phyloP scores from a whole-genome alignment of 2,329 filamentous ascomycete genomes.

The Acarospora socialis region DNA sequence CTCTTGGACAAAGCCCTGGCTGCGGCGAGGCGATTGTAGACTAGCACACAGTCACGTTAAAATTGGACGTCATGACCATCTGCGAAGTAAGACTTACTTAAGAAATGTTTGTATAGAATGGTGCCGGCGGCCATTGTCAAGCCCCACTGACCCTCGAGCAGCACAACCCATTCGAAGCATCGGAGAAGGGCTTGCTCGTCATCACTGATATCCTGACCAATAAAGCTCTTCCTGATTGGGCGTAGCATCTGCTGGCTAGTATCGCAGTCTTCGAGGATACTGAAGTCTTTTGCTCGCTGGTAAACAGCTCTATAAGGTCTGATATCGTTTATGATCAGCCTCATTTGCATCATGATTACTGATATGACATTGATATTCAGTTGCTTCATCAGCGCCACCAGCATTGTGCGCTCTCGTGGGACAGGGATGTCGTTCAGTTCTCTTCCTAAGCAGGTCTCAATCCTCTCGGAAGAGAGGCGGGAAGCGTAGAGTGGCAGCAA shows the following conservation, averaged over 20 bases:
- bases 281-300: slow-evolving; percentile 2
- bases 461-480: slow-evolving; percentile 50
- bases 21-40: no score
- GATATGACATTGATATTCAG: slow-evolving; percentile 57
- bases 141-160: slow-evolving; percentile 58
- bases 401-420: slow-evolving; percentile 46
- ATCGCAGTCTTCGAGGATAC: slow-evolving; percentile 13
- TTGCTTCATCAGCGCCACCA: slow-evolving; percentile 61
- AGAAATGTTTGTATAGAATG: slow-evolving; percentile 67
- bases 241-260: no score
- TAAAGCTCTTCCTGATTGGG: slow-evolving; percentile 55
- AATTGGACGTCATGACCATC: neutral
- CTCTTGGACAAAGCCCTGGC: no score
- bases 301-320: slow-evolving; percentile 18
- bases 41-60: no score
- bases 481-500: slow-evolving; percentile 81
- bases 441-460: slow-evolving; percentile 57
- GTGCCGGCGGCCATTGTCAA: slow-evolving; percentile 55
- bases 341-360: slow-evolving; percentile 58
- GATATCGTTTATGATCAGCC: slow-evolving; percentile 25
- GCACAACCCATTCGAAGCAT: slow-evolving; percentile 70
- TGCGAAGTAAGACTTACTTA: slow-evolving; percentile 47
- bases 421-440: slow-evolving; percentile 63
- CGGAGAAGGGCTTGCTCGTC: slow-evolving; percentile 60
- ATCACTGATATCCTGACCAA: slow-evolving; percentile 46